phyloP scores from a whole-genome alignment of 192 early-diverging fungal genomes.

The Coemansia sp. region DNA sequence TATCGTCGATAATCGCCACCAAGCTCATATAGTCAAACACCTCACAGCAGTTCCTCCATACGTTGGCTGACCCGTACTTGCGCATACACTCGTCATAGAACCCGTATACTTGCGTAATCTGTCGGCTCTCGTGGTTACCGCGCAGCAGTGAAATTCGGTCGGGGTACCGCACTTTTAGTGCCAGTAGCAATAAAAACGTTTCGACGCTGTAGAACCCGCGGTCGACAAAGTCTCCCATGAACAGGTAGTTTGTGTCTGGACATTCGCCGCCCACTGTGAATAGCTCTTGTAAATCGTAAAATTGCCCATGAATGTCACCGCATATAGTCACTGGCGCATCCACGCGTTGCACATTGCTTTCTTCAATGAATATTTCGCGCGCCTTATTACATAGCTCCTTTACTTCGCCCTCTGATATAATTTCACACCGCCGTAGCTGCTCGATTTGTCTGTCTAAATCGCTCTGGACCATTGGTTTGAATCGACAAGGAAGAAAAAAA shows the following conservation, averaged over 20 bases:
- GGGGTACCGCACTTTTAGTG: slow-evolving; percentile 91
- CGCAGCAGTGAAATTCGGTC: slow-evolving; percentile 93
- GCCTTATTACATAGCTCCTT: slow-evolving; percentile 94
- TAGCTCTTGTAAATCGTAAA: slow-evolving; percentile 94
- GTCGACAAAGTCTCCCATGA: slow-evolving; percentile 98
- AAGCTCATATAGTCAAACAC: slow-evolving; percentile 96
- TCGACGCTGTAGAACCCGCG: slow-evolving; percentile 96
- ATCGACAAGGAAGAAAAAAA: slow-evolving; percentile 4
- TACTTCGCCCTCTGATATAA: slow-evolving; percentile 91
- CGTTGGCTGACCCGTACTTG: slow-evolving; percentile 95
- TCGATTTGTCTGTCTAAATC: slow-evolving; percentile 78
- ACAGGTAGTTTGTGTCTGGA: slow-evolving; percentile 97
- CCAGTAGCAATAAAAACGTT: slow-evolving; percentile 93
- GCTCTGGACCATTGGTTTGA: slow-evolving; percentile 44
- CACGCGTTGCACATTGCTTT: slow-evolving; percentile 94
- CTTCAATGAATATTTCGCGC: slow-evolving; percentile 93
- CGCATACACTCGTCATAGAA: slow-evolving; percentile 98
- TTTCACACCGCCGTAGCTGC: slow-evolving; percentile 87
- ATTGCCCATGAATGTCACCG: slow-evolving; percentile 98
- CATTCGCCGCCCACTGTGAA: slow-evolving; percentile 93
- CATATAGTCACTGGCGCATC: slow-evolving; percentile 96
- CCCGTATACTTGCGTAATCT: slow-evolving; percentile 99
- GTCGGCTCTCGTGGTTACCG: slow-evolving; percentile 92
- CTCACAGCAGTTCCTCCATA: slow-evolving; percentile 98
- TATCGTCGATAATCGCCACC: slow-evolving; percentile 92